Evolutionary conservation across 371 early-diverging fungal genomes (phyloP), one percentile per base, ranked within the genome.

Genomic region (Homolaphlyctis polyrhiza): DNA sequence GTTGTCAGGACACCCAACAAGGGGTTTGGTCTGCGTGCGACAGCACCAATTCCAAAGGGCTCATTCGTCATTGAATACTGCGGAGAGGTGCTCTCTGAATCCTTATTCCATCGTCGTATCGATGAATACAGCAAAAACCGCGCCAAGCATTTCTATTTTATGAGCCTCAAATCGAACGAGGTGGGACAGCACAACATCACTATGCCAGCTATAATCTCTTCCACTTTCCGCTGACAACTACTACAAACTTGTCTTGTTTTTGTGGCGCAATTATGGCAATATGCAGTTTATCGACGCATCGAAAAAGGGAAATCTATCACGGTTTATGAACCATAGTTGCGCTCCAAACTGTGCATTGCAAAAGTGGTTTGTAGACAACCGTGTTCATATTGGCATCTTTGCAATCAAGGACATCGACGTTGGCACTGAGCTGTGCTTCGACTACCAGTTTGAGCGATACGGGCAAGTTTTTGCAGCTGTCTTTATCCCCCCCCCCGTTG

Each of bases 121-220:
- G 77, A 80, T 39, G 86, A 86, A 50, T 96, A 97, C 69, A 86
- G 85, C 59, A 64, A 84, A 35, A 82, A 86, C 51, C 93, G 94
- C n/a, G 76, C 85, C 16, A 79, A 85, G 68, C 98, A 98, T 69
- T 96, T 96, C 71, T 98, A 98, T 65, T 97, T 95, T 74, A 97
- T 97, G 97, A 88, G 90, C 50, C 75, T 97, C 16, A 92, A 92
- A 60, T 80, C 85, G 18, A 89, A 92, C 66, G 94, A 95, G 78
- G 91, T 90, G 74, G 36, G 64, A n/a, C n/a, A n/a, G n/a, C n/a
- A n/a, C n/a, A n/a, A n/a, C n/a, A n/a, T n/a, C n/a, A n/a, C n/a
- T n/a, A n/a, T n/a, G n/a, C n/a, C n/a, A n/a, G 2, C 35, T 29
- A 13, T 45, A 28, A 35, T 29, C 28, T 57, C 33, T 14, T 62